Base-by-base conservation (phyloP, 257 asterid species). In the Marsdenia floribunda region DNA sequence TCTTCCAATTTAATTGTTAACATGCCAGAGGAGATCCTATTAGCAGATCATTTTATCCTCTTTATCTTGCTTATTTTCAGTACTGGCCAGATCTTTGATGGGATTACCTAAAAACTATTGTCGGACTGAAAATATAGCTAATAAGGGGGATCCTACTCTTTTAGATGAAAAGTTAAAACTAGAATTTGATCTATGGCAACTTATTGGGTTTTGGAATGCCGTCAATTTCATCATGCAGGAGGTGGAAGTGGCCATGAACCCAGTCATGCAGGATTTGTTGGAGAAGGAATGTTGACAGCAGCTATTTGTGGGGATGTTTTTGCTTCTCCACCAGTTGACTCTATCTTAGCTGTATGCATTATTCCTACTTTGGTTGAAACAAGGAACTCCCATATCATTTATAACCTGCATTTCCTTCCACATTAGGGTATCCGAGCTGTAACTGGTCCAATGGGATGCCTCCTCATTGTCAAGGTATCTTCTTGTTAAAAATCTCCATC, bases 191-290 rank as follows among this genome's bases (percentile, higher is more conserved):
- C 46, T 70, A 49, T 5, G 44, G 16, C 47, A 42, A 68, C 76
- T 61, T 40, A 22, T 60, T 78, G 16, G 75, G 57, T 74, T 70
- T 73, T 47, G 37, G 33, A 50, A 24, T 74, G 26, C 65, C 78
- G 77, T 44, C 77, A 44, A 75, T 70, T 67, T 76, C 52, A 55
- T 80, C 72, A 75, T 57, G 72, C 89, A 94, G 99, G 99, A 75
- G 99, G 98, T 76, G 99, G 99, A 82, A 94, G 98, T 82, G 99
- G 99, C 71, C 99, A 94, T 26, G 99, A 94, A 86, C 99, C 99
- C 75, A 95, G 97, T 77, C 95, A 92, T 82, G 99, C 97, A 76
- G 99, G 99, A 84, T 94, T 86, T 88, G 98, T 94, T 72, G 99
- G 99, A 84, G 96, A 94, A 84, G 99, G 99, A 76, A 94, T 94